Percentiles rank a stretch among this genome's conserved stretches.
These are phyloP conservation scores for Lagenidium sp. DNA, from an alignment of 352 stramenopile genomes.

Conservation along the genomic window DNA sequence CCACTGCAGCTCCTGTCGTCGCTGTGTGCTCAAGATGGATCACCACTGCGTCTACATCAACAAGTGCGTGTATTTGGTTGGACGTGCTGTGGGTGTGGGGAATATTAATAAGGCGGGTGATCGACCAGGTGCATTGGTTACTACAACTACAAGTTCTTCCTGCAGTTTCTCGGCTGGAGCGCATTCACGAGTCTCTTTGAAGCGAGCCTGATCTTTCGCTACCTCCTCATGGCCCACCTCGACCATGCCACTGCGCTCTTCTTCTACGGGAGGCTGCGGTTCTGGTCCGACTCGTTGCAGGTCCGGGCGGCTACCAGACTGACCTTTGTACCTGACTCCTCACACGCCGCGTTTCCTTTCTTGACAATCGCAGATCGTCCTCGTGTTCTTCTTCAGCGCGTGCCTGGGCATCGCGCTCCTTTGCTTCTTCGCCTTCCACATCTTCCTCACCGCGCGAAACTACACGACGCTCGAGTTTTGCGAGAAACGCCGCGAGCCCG, in stretches of 20 bases:
- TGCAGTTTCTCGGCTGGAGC: slow-evolving; percentile 79
- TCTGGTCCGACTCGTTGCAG: slow-evolving; percentile 52
- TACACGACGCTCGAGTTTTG: slow-evolving; percentile 84
- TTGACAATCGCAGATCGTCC: slow-evolving; percentile 27
- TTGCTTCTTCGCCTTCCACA: slow-evolving; percentile 72
- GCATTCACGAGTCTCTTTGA: slow-evolving; percentile 55
- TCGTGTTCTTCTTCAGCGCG: slow-evolving; percentile 61
- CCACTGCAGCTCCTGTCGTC: slow-evolving; percentile 69
- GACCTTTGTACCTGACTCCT: neutral
- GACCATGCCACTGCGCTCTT: slow-evolving; percentile 43
- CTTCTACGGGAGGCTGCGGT: slow-evolving; percentile 36
- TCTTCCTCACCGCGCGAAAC: slow-evolving; percentile 61
- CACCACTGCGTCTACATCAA: slow-evolving; percentile 88
- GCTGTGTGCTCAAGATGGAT: slow-evolving; percentile 85
- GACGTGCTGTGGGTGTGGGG: neutral
- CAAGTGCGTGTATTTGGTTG: slow-evolving; percentile 36
- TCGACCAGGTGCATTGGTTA: slow-evolving; percentile 68
- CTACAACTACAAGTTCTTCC: slow-evolving; percentile 88
- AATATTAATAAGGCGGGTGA: slow-evolving; percentile 1
- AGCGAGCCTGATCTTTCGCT: slow-evolving; percentile 57
- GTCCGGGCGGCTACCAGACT: slow-evolving; percentile 11
- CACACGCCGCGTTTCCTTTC: neutral
- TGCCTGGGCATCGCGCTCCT: slow-evolving; percentile 55
- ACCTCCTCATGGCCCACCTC: slow-evolving; percentile 40
- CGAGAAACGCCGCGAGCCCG: slow-evolving; percentile 70